Conservation (phyloP, 495 filamentous ascomycete genomes). For the Lasiosphaeris hirsuta region DNA sequence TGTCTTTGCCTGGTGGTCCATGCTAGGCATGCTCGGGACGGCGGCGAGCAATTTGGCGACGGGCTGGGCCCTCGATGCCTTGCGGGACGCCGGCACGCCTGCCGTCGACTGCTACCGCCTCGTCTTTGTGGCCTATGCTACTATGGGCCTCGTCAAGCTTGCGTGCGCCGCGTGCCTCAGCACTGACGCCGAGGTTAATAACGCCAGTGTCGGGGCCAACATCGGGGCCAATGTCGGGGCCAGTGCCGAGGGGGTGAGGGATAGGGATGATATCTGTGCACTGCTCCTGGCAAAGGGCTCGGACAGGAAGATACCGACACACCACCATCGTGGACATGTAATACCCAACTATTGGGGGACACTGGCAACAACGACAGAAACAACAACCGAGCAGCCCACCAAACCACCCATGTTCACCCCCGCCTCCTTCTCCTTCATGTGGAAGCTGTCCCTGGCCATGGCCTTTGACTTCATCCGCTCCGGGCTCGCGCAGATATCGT, state of each 20-base stretch:
- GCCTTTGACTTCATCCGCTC: constrained; percentile 8
- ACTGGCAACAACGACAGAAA: no score
- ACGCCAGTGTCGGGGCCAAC: no score
- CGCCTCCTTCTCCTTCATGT: constrained; percentile 1
- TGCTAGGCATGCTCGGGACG: constrained; percentile 4
- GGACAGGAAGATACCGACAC: not conserved
- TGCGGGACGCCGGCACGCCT: not conserved
- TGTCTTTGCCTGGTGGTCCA: constrained; percentile 6
- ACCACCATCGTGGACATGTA: not conserved
- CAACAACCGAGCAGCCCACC: no score
- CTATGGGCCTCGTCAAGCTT: constrained; percentile 5
- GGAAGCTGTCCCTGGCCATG: constrained; percentile 7
- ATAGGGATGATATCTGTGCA: no score
- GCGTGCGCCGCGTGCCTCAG: not conserved
- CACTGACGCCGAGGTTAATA: not conserved
- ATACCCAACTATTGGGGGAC: no score
- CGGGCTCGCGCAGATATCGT: constrained; percentile 5
- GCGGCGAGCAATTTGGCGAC: constrained; percentile 4
- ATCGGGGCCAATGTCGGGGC: no score
- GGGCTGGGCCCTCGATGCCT: not conserved
- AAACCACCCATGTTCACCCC: constrained; percentile 6
- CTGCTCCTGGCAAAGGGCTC: not conserved
- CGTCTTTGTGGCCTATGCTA: not conserved
- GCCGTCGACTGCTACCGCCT: constrained; percentile 4
- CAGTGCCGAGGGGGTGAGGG: no score